Evolutionary conservation across 1,284 basidiomycete genomes (phyloP), one percentile per base, ranked within the genome.

Genomic region (Ceratorhiza oryzae-sativae): DNA sequence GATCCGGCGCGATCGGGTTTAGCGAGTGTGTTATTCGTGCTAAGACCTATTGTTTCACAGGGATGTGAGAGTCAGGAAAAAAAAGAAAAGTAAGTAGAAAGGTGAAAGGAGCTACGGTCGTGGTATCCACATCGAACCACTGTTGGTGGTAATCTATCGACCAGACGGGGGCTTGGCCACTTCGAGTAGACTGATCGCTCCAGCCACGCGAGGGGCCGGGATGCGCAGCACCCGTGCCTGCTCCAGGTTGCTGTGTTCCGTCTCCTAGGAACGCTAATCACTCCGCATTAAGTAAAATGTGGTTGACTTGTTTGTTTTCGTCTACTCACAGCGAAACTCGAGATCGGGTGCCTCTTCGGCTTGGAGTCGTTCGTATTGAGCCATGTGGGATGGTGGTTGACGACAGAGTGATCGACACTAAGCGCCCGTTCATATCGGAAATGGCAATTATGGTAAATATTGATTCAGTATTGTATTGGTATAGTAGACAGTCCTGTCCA

Each of bases 71-170:
- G 20, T 36, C 18, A 18, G 23, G 42, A n/a, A 39, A 6, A n/a
- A 25, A 20, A 49, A 20, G 27, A 46, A 30, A 15, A 34, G 39
- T 10, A 9, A n/a, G 30, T 48, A 48, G 6, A 18, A 27, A 9
- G n/a, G 34, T 13, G n/a, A n/a, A n/a, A n/a, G n/a, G 9, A 73
- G 68, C 20, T 51, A 90, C 90, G 1, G 86, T 90, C 74, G 86
- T 84, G 0, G 92, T 93, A 80, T 93, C 91, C 23, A 93, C 85
- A 72, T 93, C 91, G 75, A 93, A 93, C 80, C 91, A 91, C 4
- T 86, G 58, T 53, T 73, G 75, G 53, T 75, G 72, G 48, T 75
- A 75, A 30, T 75, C 72, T n/a, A 75, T 56, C 25, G 67, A 68
- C 70, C 67, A 73, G 34, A 71, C 27, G 20, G 70, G 68, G 23